phyloP scores from a whole-genome alignment of 2,329 filamentous ascomycete species.

The Verticillium dahliae region DNA sequence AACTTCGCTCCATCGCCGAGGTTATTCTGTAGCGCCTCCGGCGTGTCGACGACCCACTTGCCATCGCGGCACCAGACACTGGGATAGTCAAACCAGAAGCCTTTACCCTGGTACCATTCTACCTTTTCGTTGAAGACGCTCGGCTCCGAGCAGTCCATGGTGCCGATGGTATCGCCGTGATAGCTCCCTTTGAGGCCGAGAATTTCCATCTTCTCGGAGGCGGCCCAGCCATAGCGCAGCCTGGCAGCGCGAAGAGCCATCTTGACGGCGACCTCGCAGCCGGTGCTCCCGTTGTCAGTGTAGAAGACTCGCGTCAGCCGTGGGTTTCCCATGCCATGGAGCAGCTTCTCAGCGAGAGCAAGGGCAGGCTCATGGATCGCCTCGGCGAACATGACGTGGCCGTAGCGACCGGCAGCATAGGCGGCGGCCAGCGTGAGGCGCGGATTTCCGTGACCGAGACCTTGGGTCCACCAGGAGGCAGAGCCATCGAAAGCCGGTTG shows the following conservation, averaged over 20 bases:
- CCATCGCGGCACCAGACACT: conserved; percentile 61
- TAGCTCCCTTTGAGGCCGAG: conserved; percentile 75
- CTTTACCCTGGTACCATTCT: conserved; percentile 77
- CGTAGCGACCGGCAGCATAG: conserved; percentile 76
- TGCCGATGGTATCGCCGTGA: conserved; percentile 82
- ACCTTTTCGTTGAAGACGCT: conserved; percentile 74
- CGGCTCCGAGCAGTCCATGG: conserved; percentile 80
- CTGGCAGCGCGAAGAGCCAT: conserved; percentile 71
- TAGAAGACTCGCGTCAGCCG: conserved; percentile 70
- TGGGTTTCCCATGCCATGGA: conserved; percentile 53
- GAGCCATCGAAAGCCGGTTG: conserved; percentile 73
- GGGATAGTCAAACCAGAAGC: conserved; percentile 77
- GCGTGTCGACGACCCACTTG: conserved; percentile 57
- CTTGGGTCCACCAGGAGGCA: conserved; percentile 89
- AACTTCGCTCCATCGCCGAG: conserved; percentile 39
- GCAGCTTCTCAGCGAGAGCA: conserved; percentile 57
- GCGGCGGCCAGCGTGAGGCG: conserved; percentile 67
- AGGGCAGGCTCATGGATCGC: conserved; percentile 75
- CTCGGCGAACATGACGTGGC: conserved; percentile 82
- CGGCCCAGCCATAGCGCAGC: conserved; percentile 59
- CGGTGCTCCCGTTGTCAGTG: conserved; percentile 78
- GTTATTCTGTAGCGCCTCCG: conserved; percentile 36
- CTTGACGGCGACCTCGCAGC: conserved; percentile 77
- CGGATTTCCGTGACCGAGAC: conserved; percentile 73
- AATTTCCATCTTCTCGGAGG: conserved; percentile 54